A percentile compares a stretch with the other conserved stretches of the same genome.
phyloP scores from a whole-genome alignment of 2,329 filamentous ascomycete genomes.

The Sporothrix luriei region DNA sequence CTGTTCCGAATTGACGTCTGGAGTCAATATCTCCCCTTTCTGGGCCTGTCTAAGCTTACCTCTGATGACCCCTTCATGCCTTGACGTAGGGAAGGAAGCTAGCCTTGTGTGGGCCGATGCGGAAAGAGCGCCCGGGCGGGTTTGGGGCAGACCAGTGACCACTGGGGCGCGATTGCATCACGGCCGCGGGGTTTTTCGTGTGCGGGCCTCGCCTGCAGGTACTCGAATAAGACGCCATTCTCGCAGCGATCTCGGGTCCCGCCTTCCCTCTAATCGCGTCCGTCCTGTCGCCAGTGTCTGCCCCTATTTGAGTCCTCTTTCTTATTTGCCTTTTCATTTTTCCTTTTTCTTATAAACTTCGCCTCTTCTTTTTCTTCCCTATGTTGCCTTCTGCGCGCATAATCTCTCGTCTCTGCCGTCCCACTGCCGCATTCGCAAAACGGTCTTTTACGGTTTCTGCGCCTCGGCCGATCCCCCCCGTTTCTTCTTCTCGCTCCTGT shows the following conservation, averaged over 20 bases:
- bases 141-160: not conserved
- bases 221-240: constrained; percentile 18
- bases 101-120: not conserved
- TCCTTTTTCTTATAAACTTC: not conserved
- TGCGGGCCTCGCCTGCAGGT: constrained; percentile 7
- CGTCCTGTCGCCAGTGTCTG: not conserved
- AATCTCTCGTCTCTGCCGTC: constrained; percentile 16
- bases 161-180: constrained; percentile 30
- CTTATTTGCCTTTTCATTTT: not conserved
- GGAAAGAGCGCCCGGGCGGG: constrained; percentile 14
- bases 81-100: constrained; percentile 6
- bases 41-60: not conserved
- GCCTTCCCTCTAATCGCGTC: not conserved
- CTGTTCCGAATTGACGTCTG: not conserved
- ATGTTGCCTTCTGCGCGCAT: constrained; percentile 31
- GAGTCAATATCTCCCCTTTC: not conserved
- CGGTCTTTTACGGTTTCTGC: not conserved
- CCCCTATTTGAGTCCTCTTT: not conserved
- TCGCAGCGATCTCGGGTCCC: constrained; percentile 10
- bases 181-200: constrained; percentile 27
- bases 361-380: not conserved
- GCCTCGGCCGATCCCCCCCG: not conserved
- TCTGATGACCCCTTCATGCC: too few species aligned
- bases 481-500: not conserved
- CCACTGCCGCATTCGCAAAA: not conserved